phyloP scores from a whole-genome alignment of 441 rosid genomes.

The Mallotus japonicus region DNA sequence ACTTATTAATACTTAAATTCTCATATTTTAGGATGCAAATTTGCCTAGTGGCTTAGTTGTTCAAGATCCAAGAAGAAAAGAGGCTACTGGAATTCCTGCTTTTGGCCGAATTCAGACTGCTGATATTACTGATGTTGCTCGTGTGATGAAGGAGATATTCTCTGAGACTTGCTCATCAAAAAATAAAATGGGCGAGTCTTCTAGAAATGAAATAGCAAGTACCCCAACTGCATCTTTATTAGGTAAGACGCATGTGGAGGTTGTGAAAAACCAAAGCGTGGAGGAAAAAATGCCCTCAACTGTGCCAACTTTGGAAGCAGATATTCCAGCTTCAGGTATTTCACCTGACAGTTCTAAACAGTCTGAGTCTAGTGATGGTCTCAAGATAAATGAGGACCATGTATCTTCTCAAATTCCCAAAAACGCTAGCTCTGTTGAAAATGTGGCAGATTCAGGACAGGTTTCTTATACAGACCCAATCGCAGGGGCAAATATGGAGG shows the following conservation, averaged over 20 bases:
- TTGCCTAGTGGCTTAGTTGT: slow-evolving; percentile 30
- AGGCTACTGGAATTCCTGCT: slow-evolving; percentile 35
- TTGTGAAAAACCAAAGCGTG: slow-evolving; percentile 27
- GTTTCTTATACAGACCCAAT: slow-evolving; percentile 16
- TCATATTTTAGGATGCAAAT: slow-evolving; percentile 25
- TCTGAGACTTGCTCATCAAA: slow-evolving; percentile 64
- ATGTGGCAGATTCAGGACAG: slow-evolving; percentile 19
- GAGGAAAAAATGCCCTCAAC: slow-evolving; percentile 19
- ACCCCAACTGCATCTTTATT: slow-evolving; percentile 25
- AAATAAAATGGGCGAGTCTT: slow-evolving; percentile 45
- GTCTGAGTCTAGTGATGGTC: slow-evolving; percentile 23
- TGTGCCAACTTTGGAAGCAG: slow-evolving; percentile 23
- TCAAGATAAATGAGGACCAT: slow-evolving; percentile 15
- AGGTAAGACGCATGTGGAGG: slow-evolving; percentile 27
- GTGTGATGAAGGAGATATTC: slow-evolving; percentile 81
- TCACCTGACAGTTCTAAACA: slow-evolving; percentile 23
- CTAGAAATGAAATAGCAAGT: slow-evolving; percentile 35
- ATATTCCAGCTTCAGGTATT: slow-evolving; percentile 26
- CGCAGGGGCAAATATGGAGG: slow-evolving; percentile 25
- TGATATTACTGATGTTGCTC: slow-evolving; percentile 74
- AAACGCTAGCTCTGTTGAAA: slow-evolving; percentile 23
- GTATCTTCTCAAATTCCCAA: slow-evolving; percentile 7
- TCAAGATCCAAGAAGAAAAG: slow-evolving; percentile 46
- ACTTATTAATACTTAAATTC: background rate
- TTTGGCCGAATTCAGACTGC: slow-evolving; percentile 53